Evolutionary conservation across 164 flowering plant genomes (phyloP).

Genomic region (Magnolia officinalis): DNA sequence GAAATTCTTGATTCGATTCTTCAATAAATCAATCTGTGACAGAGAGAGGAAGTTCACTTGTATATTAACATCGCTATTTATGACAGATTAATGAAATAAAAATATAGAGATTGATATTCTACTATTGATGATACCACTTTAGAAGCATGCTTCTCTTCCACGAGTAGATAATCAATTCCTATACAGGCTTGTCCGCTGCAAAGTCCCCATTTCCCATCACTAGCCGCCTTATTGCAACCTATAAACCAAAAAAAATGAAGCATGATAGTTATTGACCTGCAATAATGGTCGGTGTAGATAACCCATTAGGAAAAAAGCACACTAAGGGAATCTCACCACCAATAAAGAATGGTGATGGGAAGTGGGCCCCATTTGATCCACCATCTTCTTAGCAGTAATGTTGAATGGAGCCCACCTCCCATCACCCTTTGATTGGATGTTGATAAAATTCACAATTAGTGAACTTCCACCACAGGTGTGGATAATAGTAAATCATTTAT

Average conservation of each 20-base stretch:
- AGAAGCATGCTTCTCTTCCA: conserved; percentile 43
- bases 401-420: no score
- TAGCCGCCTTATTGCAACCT: conserved; percentile 61
- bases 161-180: conserved; percentile 60
- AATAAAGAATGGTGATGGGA: no score
- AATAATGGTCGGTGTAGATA: not conserved
- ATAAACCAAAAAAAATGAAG: not conserved
- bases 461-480: no score
- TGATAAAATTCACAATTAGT: no score
- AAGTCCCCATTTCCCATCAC: conserved; percentile 60
- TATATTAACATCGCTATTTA: not conserved
- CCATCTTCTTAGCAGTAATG: no score
- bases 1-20: conserved; percentile 33
- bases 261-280: not conserved
- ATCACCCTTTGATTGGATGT: no score
- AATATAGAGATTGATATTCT: not conserved
- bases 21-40: conserved; percentile 59
- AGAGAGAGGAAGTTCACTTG: not conserved
- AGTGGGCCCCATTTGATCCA: no score
- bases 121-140: conserved; percentile 36
- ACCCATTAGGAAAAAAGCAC: no score
- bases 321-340: no score
- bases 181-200: conserved; percentile 73
- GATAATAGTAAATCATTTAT: no score
- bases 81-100: not conserved